Percentiles rank a stretch among this genome's conserved stretches.
Evolutionary conservation across 139 green algal species (phyloP).

Genomic region (Pseudopediastrum boryanum): DNA sequence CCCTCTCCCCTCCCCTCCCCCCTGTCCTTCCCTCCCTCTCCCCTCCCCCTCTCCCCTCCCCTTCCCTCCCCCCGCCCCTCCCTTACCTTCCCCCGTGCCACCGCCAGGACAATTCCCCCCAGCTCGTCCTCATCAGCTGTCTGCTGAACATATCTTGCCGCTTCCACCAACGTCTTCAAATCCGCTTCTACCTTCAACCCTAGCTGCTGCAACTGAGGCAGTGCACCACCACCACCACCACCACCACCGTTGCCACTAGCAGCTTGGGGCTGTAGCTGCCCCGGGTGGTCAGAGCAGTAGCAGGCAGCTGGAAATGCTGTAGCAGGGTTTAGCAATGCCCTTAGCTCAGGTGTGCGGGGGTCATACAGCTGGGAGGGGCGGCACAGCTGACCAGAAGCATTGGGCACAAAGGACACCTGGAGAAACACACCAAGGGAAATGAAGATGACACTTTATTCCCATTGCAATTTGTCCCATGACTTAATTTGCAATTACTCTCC

Average conservation of each 20-base stretch:
- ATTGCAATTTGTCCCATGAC: too few species aligned
- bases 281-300: too few species aligned
- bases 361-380: slow-evolving; percentile 67
- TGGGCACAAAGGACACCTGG: slow-evolving; percentile 57
- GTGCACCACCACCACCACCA: slow-evolving; percentile 11
- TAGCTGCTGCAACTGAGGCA: slow-evolving; percentile 64
- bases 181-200: slow-evolving; percentile 52
- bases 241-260: not conserved
- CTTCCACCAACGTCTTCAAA: slow-evolving; percentile 59
- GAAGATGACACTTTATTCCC: too few species aligned
- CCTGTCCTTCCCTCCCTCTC: too few species aligned
- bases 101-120: too few species aligned
- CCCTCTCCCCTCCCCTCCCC: too few species aligned
- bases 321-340: slow-evolving; percentile 61
- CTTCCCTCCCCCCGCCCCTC: too few species aligned
- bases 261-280: not conserved
- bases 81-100: slow-evolving; percentile 56
- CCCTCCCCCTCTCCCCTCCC: too few species aligned
- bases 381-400: slow-evolving; percentile 44
- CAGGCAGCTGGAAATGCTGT: slow-evolving; percentile 56
- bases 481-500: too few species aligned
- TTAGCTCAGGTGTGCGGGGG: slow-evolving; percentile 66
- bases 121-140: slow-evolving; percentile 41
- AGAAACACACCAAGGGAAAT: not conserved
- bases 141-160: slow-evolving; percentile 58